phyloP scores from a whole-genome alignment of 202 grass and related monocot species.

The Panicum hallii region DNA sequence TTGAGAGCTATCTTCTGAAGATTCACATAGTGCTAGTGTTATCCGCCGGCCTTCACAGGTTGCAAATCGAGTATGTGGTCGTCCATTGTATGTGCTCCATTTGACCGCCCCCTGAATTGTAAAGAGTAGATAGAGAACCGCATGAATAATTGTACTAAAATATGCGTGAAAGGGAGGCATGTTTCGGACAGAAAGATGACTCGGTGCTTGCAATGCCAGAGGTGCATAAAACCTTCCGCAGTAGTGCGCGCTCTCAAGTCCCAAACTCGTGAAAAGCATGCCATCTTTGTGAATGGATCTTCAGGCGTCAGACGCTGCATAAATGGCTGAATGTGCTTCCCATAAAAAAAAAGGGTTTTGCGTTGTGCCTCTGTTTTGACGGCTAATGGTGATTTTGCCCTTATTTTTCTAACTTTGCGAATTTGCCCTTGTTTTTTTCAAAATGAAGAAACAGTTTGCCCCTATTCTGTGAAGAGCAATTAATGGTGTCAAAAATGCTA shows the following conservation, averaged over 20 bases:
- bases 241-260: not conserved
- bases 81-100: not conserved
- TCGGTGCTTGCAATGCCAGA: not conserved
- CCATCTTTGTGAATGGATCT: slow-evolving; percentile 23
- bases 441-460: too few species aligned
- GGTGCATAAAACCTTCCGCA: not conserved
- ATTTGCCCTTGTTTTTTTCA: too few species aligned
- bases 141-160: not conserved
- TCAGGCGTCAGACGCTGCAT: not conserved
- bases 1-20: slow-evolving; percentile 4
- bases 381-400: too few species aligned
- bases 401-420: too few species aligned
- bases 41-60: not conserved
- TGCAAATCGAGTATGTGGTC: not conserved
- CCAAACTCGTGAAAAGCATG: not conserved
- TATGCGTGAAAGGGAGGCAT: not conserved
- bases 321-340: not conserved
- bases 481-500: too few species aligned
- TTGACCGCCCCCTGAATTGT: not conserved
- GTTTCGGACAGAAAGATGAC: not conserved
- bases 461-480: too few species aligned
- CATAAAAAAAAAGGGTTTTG: too few species aligned
- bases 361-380: too few species aligned
- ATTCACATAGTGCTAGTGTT: slow-evolving; percentile 2
- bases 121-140: not conserved